Base-by-base conservation (phyloP, 176 grass and related monocot genomes). In the Typha latifolia region DNA sequence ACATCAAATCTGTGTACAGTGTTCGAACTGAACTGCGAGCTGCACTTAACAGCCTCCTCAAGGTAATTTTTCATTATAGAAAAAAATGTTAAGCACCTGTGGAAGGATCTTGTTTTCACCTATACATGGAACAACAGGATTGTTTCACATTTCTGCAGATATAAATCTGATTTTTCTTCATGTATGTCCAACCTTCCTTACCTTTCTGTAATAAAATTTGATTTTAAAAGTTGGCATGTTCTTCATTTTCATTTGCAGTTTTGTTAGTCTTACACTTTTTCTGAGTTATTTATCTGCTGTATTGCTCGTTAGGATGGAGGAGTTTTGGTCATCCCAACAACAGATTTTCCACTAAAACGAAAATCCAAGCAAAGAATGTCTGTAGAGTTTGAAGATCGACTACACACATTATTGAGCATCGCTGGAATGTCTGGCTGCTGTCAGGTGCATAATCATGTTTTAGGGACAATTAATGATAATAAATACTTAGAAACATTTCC, bases 381-480 rank as follows among this genome's bases (percentile, higher is more conserved):
- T 63, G 32, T 72, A 37, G 89, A 74, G 50, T 85, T 92, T 76
- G 83, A 93, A 82, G 89, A 93, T 78, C 85, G 66, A 62, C 67
- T 99, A 61, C 74, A 81, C 32, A 70, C 79, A 66, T 78, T 99
- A 69, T 80, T 81, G 51, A 86, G 89, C 71, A 85, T 99, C 64
- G 89, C 94, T 77, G 76, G 83, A 68, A 66, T 99, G 69, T 93
- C 94, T 69, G 94, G 89, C 52, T 99, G 89, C 71, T 99, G 94
- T 49, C 79, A 99, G 89, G 94, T 99, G 85, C 6, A 73, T 74
- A 62, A 12, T 80, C 48, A 12, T 51, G 14, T 34, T 47, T 67
- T 2, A 62, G 3, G 4, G 24, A 12, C 6, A 19, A 14, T 59
- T 51, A 52, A 48, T 43, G 49, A 43, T 43, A 10, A 10, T 1